These are phyloP conservation scores for Morella rubra DNA, from an alignment of 306 rosid genomes.

Conservation along the genomic window DNA sequence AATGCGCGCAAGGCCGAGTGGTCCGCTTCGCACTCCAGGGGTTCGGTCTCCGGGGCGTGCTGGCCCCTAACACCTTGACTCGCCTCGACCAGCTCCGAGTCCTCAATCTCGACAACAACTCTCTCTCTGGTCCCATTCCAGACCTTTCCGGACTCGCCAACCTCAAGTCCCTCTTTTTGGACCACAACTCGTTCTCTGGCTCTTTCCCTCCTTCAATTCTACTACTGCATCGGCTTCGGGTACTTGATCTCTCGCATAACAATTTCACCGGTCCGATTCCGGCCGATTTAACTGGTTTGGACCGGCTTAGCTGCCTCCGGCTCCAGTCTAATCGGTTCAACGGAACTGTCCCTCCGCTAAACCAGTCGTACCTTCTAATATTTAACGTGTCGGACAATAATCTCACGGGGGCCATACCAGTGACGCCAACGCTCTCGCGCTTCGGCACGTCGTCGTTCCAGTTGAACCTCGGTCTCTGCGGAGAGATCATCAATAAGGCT, in stretches of 20 bases:
- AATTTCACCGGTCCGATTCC: constrained; percentile 62
- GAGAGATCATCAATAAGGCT: constrained; percentile 56
- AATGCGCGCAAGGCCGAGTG: constrained; percentile 73
- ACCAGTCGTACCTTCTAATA: constrained; percentile 47
- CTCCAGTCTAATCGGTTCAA: constrained; percentile 61
- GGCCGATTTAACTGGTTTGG: constrained; percentile 31
- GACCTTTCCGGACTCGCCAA: constrained; percentile 63
- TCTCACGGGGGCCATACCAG: constrained; percentile 65
- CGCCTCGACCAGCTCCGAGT: constrained; percentile 83
- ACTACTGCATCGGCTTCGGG: constrained; percentile 52
- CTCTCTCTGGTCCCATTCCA: constrained; percentile 76
- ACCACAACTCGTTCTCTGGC: constrained; percentile 59
- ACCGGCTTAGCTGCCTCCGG: constrained; percentile 53
- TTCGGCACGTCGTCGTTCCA: constrained; percentile 51
- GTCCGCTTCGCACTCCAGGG: constrained; percentile 50
- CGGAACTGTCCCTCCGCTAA: constrained; percentile 61
- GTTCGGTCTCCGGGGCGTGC: constrained; percentile 53
- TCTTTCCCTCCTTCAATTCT: constrained; percentile 64
- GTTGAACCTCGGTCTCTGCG: constrained; percentile 65
- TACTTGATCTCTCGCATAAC: constrained; percentile 63
- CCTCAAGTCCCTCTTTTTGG: constrained; percentile 65
- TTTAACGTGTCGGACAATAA: constrained; percentile 62
- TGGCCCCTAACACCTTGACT: constrained; percentile 52
- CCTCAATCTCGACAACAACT: constrained; percentile 69
- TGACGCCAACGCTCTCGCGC: constrained; percentile 43